phyloP scores from a whole-genome alignment of 2,329 filamentous ascomycete species.

The Stagonosporopsis tanaceti region DNA sequence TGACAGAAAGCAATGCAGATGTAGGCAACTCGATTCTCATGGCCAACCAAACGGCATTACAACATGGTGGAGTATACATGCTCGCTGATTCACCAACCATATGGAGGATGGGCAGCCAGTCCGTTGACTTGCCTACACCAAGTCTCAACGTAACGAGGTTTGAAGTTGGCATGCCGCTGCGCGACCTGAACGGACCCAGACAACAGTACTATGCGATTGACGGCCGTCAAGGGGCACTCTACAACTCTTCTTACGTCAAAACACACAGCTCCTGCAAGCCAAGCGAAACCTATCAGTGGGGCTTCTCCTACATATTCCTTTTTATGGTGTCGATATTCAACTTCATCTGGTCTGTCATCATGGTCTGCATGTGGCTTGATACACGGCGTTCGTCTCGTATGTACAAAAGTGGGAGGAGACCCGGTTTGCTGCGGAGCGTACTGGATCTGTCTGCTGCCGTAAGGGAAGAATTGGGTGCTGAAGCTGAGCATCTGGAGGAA shows the following conservation, averaged over 20 bases:
- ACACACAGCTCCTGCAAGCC: constrained; percentile 41
- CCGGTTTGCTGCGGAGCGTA: constrained; percentile 39
- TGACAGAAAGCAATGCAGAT: neutral
- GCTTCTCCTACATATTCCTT: constrained; percentile 47
- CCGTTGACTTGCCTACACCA: neutral
- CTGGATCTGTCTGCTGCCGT: constrained; percentile 40
- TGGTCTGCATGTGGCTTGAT: constrained; percentile 46
- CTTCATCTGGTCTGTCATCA: constrained; percentile 44
- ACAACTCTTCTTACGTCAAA: constrained; percentile 29
- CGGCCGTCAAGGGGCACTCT: constrained; percentile 28
- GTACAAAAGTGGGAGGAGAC: constrained; percentile 40
- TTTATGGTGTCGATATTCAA: constrained; percentile 47
- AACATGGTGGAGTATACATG: neutral
- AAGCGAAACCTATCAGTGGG: constrained; percentile 45
- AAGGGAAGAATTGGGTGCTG: constrained; percentile 36
- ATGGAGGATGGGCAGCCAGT: neutral
- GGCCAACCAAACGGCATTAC: neutral
- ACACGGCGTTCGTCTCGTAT: constrained; percentile 38
- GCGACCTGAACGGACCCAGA: neutral
- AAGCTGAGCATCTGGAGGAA: constrained; percentile 31
- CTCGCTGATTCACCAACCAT: neutral
- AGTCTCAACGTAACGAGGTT: neutral
- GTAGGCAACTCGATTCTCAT: neutral
- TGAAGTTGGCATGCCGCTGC: neutral
- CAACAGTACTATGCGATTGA: constrained; percentile 5